Evolutionary conservation across 2,329 filamentous ascomycete genomes (phyloP), one percentile per base, ranked within the genome.

Genomic region (Mycocentrospora acerina): DNA sequence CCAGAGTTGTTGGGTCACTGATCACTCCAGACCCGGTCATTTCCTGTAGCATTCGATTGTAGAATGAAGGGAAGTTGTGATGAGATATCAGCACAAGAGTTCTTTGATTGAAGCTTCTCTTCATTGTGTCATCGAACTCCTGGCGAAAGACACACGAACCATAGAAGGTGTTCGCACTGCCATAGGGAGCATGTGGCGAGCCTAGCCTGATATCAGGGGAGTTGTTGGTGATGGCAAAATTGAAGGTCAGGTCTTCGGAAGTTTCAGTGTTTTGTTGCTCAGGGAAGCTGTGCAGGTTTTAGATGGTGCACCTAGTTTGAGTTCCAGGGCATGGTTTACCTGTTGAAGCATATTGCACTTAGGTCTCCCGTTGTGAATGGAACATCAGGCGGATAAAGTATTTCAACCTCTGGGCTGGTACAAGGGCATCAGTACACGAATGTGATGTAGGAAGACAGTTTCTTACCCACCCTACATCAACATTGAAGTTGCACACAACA

Each of bases 121-220:
- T 71, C 56, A 68, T 69, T 2, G 59, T 62, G 16, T 60, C 42
- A 37, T 71, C 68, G 18, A 61, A 67, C 40, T 70, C 66, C 42
- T 70, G 68, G 29, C 68, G 67, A 34, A 71, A 71, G 34, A 71
- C 51, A 29, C 64, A 69, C 24, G 53, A 60, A 18, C 55, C 67
- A 37, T 66, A 64, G 38, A 71, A 59, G 12, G 54, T 55, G 29
- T 50, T 59, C 9, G 62, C 42, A 40, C 64, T 71, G 19, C 67
- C 68, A 51, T 70, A 52, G n/a, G 67, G 67, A 12, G 63, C 44
- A 30, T 61, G 60, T 12, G 68, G 66, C 11, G 67, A 69, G 32
- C 40, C 59, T 8, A 71, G 50, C 18, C 46, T 79, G 29, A 87
- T 79, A 44, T 85, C 81, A 3, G 83, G 82, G 7, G 68, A 71